These are phyloP conservation scores for Leptomonas seymouri DNA, from an alignment of 208 protist genomes.

Conservation along the genomic window DNA sequence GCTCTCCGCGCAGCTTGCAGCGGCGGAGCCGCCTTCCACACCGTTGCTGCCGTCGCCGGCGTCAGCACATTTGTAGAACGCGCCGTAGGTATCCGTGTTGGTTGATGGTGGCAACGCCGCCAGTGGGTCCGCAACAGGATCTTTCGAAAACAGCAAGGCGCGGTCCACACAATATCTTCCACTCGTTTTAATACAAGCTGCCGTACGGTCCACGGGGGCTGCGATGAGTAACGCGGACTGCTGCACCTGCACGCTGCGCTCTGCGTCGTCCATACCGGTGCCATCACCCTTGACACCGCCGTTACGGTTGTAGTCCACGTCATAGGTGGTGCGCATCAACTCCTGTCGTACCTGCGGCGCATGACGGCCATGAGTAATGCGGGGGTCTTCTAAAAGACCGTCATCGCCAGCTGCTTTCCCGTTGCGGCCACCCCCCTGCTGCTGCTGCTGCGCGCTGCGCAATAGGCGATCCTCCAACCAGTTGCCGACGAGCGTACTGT, in stretches of 20 bases:
- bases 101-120: conserved; percentile 25
- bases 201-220: no score
- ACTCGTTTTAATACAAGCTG: no score
- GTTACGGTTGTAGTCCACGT: conserved; percentile 22
- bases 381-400: conserved; percentile 19
- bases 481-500: conserved; percentile 68
- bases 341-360: conserved; percentile 9
- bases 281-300: background rate
- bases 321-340: conserved; percentile 26
- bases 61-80: background rate
- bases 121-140: conserved; percentile 18
- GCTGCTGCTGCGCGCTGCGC: background rate
- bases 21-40: background rate
- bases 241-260: background rate
- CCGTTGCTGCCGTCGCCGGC: background rate
- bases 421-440: background rate
- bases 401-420: background rate
- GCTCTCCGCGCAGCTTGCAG: background rate
- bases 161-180: conserved; percentile 6
- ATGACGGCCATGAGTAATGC: conserved; percentile 3
- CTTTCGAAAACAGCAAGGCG: conserved; percentile 24
- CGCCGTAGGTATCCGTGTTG: conserved; percentile 30
- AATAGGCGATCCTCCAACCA: conserved; percentile 61
- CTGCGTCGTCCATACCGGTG: background rate
- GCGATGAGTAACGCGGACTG: no score